These are phyloP conservation scores for Lantana camara DNA, from an alignment of 257 asterid species.

Conservation along the genomic window DNA sequence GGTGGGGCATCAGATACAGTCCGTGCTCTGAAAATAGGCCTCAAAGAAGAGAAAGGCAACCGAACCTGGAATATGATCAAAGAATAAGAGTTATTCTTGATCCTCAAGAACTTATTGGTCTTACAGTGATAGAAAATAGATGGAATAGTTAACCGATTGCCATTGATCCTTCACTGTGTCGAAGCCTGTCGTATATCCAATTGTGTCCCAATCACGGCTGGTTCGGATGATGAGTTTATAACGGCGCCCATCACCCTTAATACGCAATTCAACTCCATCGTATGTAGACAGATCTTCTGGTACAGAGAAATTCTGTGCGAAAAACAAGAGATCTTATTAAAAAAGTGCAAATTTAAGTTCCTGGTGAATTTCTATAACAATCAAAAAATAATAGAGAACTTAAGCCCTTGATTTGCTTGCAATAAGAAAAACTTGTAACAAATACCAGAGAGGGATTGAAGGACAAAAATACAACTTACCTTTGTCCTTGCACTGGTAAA, in stretches of 20 bases:
- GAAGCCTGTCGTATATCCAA: constrained; percentile 77
- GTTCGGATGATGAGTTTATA: constrained; percentile 85
- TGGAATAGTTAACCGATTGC: constrained; percentile 67
- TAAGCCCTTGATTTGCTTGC: background rate
- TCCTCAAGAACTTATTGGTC: background rate
- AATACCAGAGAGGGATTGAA: constrained; percentile 1
- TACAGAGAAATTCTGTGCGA: constrained; percentile 70
- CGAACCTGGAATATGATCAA: constrained; percentile 51
- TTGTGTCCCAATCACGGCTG: constrained; percentile 93
- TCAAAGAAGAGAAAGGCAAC: constrained; percentile 82
- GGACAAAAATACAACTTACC: constrained; percentile 40
- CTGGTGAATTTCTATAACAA: background rate
- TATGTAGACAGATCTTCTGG: constrained; percentile 92
- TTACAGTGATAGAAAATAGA: background rate
- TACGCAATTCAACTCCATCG: constrained; percentile 86
- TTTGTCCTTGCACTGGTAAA: constrained; percentile 88
- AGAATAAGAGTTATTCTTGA: constrained; percentile 8
- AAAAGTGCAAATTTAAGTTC: background rate
- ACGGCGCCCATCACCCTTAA: constrained; percentile 89
- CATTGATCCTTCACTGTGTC: constrained; percentile 87
- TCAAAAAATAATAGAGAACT: background rate
- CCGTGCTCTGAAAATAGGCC: constrained; percentile 93
- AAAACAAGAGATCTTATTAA: background rate
- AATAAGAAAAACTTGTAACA: background rate
- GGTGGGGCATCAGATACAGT: constrained; percentile 82